Evolutionary conservation across 345 rosid genomes (phyloP), one percentile per base, ranked within the genome.

Genomic region (Aurinia saxatilis): DNA sequence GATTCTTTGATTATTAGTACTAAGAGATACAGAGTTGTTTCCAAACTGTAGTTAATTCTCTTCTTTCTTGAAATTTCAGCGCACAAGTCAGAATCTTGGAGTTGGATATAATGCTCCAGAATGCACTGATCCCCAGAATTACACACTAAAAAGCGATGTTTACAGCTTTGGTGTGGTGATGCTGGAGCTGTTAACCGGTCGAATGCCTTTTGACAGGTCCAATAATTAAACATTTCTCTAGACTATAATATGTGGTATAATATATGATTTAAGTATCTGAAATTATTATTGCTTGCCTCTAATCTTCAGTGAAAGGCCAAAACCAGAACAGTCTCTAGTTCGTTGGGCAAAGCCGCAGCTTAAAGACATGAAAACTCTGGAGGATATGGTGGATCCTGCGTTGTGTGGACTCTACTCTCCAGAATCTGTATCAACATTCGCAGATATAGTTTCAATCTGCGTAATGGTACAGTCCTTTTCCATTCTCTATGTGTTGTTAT

Each of bases 21-120:
- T 15, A 27, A 7, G 21, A 46, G 46, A 53, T 47, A 54, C 15
- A 61, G 0, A 53, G 15, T 16, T 48, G 23, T 40, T 33, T 33
- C 39, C 3, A 40, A n/a, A 8, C 40, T 63, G 18, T 61, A 14
- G 2, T 8, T 19, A 55, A 25, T 63, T n/a, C 33, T 48, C 8
- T 47, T 21, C 17, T 33, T 63, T 37, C 25, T 42, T 60, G 49
- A 11, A 17, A 54, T 3, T 73, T 19, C 74, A 93, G 99, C 79
- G 78, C 40, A 90, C 92, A 62, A 87, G 96, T 80, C 95, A 84
- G 71, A 90, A 87, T 69, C 88, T 84, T 7, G 99, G 96, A 29
- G 81, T 45, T 10, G 99, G 99, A 69, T 93, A 93, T 69, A 90
- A 83, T 63, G 96, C 96, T 5, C 99, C 99, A n/a, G 97, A 93